A percentile compares a stretch with the other conserved stretches of the same genome.
phyloP scores from a whole-genome alignment of 2,329 filamentous ascomycete genomes.

The Nannizzia gypsea region DNA sequence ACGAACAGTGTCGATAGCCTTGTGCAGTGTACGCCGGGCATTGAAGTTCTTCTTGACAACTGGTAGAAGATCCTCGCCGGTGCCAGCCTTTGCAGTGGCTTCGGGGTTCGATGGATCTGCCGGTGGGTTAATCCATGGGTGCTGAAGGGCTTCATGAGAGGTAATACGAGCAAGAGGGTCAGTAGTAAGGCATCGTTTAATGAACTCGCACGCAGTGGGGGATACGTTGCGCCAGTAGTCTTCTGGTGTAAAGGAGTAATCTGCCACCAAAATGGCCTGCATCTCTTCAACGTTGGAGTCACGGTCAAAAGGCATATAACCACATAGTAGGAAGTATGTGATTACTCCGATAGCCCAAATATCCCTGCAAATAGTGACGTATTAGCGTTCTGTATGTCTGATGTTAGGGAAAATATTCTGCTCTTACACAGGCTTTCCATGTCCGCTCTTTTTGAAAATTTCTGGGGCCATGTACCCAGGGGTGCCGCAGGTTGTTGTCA shows the following conservation, averaged over 20 bases:
- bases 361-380: constrained; percentile 43
- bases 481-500: constrained; percentile 95
- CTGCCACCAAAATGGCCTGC: constrained; percentile 93
- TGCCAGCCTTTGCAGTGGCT: constrained; percentile 23
- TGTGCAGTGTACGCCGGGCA: constrained; percentile 51
- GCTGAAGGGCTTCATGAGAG: constrained; percentile 61
- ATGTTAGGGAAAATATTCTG: background rate
- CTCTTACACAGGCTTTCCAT: constrained; percentile 80
- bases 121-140: constrained; percentile 52
- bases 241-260: constrained; percentile 86
- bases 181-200: constrained; percentile 80
- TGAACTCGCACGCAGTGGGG: constrained; percentile 76
- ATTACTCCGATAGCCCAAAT: constrained; percentile 98
- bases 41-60: constrained; percentile 62
- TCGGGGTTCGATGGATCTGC: constrained; percentile 32
- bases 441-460: constrained; percentile 97
- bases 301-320: constrained; percentile 95
- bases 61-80: constrained; percentile 47
- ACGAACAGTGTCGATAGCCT: constrained; percentile 55
- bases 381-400: background rate
- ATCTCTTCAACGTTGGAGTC: constrained; percentile 98
- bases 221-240: constrained; percentile 97
- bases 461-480: constrained; percentile 99
- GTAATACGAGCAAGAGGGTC: constrained; percentile 82
- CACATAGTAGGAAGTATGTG: constrained; percentile 95